Evolutionary conservation across 2,329 filamentous ascomycete species (phyloP).

Genomic region (Aureobasidium mangrovei): DNA sequence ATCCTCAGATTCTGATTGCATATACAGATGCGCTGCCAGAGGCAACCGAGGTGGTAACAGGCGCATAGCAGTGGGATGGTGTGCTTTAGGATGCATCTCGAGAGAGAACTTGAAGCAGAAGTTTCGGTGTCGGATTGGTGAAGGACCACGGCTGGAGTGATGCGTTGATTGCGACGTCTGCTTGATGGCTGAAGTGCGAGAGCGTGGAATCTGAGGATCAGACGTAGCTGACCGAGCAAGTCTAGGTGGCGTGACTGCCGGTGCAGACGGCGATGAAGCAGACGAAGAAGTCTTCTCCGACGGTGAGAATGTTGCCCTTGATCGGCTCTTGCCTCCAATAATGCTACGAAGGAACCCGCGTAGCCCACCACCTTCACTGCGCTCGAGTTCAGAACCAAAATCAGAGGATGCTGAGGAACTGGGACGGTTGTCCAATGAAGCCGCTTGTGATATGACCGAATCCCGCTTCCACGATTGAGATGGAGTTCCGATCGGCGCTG

Average conservation of each 20-base stretch:
- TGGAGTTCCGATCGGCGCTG: conserved; percentile 25
- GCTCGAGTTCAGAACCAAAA: conserved; percentile 21
- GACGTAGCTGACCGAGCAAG: conserved; percentile 16
- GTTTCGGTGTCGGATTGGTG: conserved; percentile 39
- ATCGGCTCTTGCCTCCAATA: conserved; percentile 23
- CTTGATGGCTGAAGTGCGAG: conserved; percentile 4
- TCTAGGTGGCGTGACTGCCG: background rate
- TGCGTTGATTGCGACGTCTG: conserved; percentile 6
- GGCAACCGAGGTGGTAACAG: conserved; percentile 62
- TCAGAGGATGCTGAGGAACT: conserved; percentile 22
- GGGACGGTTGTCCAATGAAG: conserved; percentile 23
- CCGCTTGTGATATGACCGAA: conserved; percentile 22
- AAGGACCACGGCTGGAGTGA: background rate
- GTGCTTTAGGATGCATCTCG: conserved; percentile 52
- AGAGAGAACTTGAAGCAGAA: conserved; percentile 69
- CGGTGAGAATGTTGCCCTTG: conserved; percentile 18
- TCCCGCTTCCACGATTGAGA: conserved; percentile 26
- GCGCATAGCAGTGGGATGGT: conserved; percentile 50
- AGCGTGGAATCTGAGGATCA: conserved; percentile 8
- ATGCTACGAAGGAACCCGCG: conserved; percentile 29
- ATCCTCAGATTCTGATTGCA: conserved; percentile 34
- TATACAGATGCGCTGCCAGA: conserved; percentile 56
- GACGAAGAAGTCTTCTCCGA: background rate
- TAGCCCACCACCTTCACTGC: conserved; percentile 21
- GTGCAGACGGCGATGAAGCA: background rate